Base-by-base conservation (phyloP, 352 stramenopile genomes). In the Stramenopiles sp. region DNA sequence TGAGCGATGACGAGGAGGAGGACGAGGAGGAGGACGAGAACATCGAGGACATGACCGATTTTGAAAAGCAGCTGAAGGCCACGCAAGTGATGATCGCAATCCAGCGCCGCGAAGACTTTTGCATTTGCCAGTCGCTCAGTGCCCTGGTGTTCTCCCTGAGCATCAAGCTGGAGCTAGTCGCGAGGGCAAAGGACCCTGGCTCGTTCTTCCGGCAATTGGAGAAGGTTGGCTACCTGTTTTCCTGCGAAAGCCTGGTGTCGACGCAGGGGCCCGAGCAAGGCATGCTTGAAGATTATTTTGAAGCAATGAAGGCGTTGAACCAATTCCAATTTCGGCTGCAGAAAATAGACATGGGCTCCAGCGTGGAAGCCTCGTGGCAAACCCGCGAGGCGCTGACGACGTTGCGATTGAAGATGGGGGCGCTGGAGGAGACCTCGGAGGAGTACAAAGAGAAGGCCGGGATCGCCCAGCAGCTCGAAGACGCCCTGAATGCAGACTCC, bases 121-220 rank as follows among this genome's bases (percentile, higher is more conserved):
- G 53, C 6, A 71, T 71, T 71, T 71, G 53, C 53, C 53, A 71
- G 12, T 31, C 53, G 33, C 12, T 71, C 33, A 71, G 53, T 71
- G 53, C 53, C 2, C 12, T 71, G 1, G 53, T 71, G 4, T 6
- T 71, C 4, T 71, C 53, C 2, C 35, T 71, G 33, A 35, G 31
- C 6, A 71, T 71, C 2, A 71, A 71, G 35, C 6, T 71, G 35
- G 53, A 71, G 35, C 35, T 71, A 71, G 35, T 71, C 31, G 31
- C 33, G 35, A 71, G 35, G 6, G 2, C 53, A 71, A n/a, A n/a
- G n/a, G 53, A 71, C 35, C 2, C 53, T 4, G 31, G 35, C 6
- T 71, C 33, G 4, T 71, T 71, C 35, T 71, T 6, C 35, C 53
- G 53, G 1, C 53, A 71, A 71, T 71, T 71, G 6, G 53, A 71